A percentile compares a stretch with the other conserved stretches of the same genome.
Evolutionary conservation across 768 basidiomycete species (phyloP).

Genomic region (Fibroporia radiculosa): DNA sequence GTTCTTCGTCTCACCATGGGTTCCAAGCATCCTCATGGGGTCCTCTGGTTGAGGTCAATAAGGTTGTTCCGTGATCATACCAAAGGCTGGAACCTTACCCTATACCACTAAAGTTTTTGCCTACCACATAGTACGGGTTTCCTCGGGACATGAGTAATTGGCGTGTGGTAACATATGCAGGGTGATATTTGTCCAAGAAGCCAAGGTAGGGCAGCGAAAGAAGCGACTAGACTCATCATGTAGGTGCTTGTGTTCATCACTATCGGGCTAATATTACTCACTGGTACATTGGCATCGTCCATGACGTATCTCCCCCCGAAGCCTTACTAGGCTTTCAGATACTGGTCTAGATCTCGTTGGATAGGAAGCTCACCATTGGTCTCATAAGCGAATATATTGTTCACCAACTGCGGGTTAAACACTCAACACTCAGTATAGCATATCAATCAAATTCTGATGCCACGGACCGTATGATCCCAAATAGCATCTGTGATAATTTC

Average conservation of each 20-base stretch:
- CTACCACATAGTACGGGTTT: constrained; percentile 67
- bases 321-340: no score
- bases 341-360: neutral
- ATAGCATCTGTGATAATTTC: constrained; percentile 50
- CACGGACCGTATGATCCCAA: constrained; percentile 50
- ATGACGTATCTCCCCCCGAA: constrained; percentile 68
- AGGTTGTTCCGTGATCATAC: neutral
- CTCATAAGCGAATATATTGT: constrained; percentile 71
- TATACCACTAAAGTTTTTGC: constrained; percentile 56
- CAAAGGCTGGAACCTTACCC: constrained; percentile 38
- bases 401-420: constrained; percentile 35
- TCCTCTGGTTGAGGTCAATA: constrained; percentile 35
- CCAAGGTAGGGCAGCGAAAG: constrained; percentile 74
- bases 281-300: constrained; percentile 84
- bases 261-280: constrained; percentile 25
- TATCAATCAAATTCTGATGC: neutral
- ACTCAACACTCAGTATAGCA: neutral
- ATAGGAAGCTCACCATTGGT: constrained; percentile 46
- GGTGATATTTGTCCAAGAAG: constrained; percentile 54
- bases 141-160: constrained; percentile 49
- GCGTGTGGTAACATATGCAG: constrained; percentile 58
- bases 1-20: constrained; percentile 43
- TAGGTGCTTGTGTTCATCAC: neutral
- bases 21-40: constrained; percentile 69
- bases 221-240: constrained; percentile 42